phyloP scores from a whole-genome alignment of 805 yeast species.

The Saturnispora sekii region DNA sequence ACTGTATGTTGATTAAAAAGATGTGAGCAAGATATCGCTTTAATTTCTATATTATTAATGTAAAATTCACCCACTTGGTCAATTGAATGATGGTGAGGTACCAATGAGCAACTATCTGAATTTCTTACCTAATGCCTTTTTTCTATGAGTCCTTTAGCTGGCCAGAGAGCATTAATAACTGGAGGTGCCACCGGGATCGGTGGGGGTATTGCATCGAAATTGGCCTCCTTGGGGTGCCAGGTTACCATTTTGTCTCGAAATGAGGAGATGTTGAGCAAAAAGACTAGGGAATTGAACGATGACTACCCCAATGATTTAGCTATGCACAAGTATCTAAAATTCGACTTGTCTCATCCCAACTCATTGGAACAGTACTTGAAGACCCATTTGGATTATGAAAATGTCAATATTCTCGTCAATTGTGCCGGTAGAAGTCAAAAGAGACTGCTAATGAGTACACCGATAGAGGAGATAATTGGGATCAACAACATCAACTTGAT shows the following conservation, averaged over 20 bases:
- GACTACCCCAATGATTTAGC: constrained; percentile 9
- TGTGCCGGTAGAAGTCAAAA: constrained; percentile 62
- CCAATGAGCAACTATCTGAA: too few species aligned
- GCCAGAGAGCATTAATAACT: constrained; percentile 39
- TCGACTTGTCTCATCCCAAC: constrained; percentile 25
- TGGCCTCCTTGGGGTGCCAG: constrained; percentile 43
- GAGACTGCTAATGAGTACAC: constrained; percentile 37
- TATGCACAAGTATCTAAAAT: constrained; percentile 26
- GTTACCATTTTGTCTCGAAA: constrained; percentile 45
- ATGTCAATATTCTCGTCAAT: constrained; percentile 42
- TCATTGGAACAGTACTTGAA: constrained; percentile 12
- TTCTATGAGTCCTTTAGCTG: neutral
- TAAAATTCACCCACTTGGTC: too few species aligned
- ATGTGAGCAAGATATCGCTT: too few species aligned
- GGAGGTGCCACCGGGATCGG: constrained; percentile 73
- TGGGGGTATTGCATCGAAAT: constrained; percentile 37
- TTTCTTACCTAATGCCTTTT: too few species aligned
- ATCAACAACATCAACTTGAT: constrained; percentile 48
- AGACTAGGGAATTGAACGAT: constrained; percentile 17
- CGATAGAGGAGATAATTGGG: constrained; percentile 31
- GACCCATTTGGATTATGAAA: constrained; percentile 22
- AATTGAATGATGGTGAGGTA: too few species aligned
- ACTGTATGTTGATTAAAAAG: constrained; percentile 19
- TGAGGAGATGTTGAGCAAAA: constrained; percentile 25
- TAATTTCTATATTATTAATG: too few species aligned